phyloP scores from a whole-genome alignment of 2,329 filamentous ascomycete genomes.

The Beauveria bassiana region DNA sequence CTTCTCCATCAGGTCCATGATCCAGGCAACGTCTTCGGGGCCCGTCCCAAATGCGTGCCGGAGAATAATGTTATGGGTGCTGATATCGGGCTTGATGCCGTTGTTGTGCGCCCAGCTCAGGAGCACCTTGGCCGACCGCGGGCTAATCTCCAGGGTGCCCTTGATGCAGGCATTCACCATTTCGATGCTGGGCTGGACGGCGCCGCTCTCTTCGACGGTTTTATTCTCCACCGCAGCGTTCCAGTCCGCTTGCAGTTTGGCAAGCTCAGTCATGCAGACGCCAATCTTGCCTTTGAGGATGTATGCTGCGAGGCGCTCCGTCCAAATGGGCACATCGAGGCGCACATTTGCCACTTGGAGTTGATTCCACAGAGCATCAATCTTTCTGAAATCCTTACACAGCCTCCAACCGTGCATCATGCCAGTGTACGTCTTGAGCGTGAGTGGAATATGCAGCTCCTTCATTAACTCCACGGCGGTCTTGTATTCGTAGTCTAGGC shows the following conservation, averaged over 20 bases:
- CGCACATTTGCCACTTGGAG: conserved; percentile 49
- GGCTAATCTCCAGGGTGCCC: conserved; percentile 49
- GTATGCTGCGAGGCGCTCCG: conserved; percentile 58
- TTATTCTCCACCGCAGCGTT: conserved; percentile 25
- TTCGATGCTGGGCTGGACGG: conserved; percentile 52
- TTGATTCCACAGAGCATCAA: conserved; percentile 60
- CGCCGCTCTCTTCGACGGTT: conserved; percentile 24
- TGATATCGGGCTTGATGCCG: conserved; percentile 47
- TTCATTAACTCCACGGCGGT: conserved; percentile 36
- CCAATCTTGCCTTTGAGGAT: conserved; percentile 47
- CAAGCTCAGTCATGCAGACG: conserved; percentile 53
- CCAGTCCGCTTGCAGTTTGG: conserved; percentile 60
- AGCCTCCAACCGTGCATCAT: conserved; percentile 66
- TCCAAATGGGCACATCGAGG: conserved; percentile 63
- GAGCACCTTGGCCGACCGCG: conserved; percentile 42
- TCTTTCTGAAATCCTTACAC: conserved; percentile 47
- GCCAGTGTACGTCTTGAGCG: conserved; percentile 58
- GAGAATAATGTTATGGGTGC: conserved; percentile 65
- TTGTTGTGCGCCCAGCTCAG: conserved; percentile 52
- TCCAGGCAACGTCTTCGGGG: conserved; percentile 36
- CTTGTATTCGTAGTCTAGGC: conserved; percentile 22
- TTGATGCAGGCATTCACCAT: conserved; percentile 64
- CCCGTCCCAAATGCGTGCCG: conserved; percentile 46
- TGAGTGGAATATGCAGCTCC: conserved; percentile 46
- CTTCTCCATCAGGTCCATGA: conserved; percentile 53